Percentiles rank a stretch among this genome's conserved stretches.
These are phyloP conservation scores for Phlyctochytrium arcticum DNA, from an alignment of 192 early-diverging fungal species.

Conservation along the genomic window DNA sequence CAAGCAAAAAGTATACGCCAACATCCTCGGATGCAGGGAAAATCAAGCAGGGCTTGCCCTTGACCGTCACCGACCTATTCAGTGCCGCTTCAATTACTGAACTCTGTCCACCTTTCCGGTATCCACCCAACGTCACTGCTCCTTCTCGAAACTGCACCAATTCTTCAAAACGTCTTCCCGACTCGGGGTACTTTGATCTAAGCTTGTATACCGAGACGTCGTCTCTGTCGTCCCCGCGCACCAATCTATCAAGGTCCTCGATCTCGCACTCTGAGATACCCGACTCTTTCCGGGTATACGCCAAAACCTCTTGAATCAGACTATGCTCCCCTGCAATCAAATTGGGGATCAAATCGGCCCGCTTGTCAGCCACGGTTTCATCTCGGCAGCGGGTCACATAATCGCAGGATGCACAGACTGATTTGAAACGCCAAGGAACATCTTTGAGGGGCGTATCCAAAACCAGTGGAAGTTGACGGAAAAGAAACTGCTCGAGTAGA, in stretches of 20 bases:
- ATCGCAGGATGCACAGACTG: slow-evolving; percentile 28
- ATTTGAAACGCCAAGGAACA: slow-evolving; percentile 28
- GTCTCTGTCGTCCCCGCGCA: too few species aligned
- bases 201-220: too few species aligned
- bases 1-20: slow-evolving; percentile 25
- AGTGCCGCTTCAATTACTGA: not conserved
- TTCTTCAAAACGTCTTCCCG: too few species aligned
- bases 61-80: slow-evolving; percentile 1
- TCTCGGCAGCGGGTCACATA: slow-evolving; percentile 20
- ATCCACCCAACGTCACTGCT: not conserved
- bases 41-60: not conserved
- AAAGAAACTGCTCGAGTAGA: slow-evolving; percentile 21
- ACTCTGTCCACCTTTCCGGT: not conserved
- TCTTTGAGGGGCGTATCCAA: slow-evolving; percentile 2
- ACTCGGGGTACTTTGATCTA: too few species aligned
- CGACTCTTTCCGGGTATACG: not conserved
- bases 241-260: slow-evolving; percentile 3
- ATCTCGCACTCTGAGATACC: not conserved
- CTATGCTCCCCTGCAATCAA: not conserved
- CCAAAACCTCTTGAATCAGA: not conserved
- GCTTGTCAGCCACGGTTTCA: not conserved
- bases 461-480: slow-evolving; percentile 1
- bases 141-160: not conserved
- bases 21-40: slow-evolving; percentile 28
- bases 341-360: slow-evolving; percentile 7